These are phyloP conservation scores for Baorangia bicolor DNA, from an alignment of 768 basidiomycete species.

Conservation along the genomic window DNA sequence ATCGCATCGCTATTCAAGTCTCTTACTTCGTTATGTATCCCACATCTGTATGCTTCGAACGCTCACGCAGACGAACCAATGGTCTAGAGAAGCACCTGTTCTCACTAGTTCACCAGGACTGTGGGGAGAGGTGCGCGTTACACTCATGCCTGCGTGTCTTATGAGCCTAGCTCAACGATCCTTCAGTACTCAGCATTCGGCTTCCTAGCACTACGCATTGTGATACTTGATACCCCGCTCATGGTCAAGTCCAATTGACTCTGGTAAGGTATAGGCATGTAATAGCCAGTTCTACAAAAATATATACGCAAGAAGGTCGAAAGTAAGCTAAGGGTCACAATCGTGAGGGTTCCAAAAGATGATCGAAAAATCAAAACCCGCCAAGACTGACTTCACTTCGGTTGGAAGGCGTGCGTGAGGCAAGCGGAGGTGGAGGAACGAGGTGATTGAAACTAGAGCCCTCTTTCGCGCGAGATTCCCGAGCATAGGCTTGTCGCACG, in stretches of 20 bases:
- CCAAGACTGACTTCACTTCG: constrained; percentile 45
- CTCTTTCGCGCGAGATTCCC: constrained; percentile 47
- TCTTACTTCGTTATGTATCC: constrained; percentile 2
- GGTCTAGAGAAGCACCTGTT: constrained; percentile 18
- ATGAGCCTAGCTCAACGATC: neutral
- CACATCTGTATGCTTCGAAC: constrained; percentile 2
- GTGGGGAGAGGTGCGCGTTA: constrained; percentile 17
- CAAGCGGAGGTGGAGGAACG: constrained; percentile 30
- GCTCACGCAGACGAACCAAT: neutral
- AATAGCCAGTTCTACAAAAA: neutral
- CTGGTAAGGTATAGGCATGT: neutral
- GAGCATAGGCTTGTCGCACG: constrained; percentile 74
- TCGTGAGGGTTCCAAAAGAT: neutral
- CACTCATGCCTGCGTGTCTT: neutral
- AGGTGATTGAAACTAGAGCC: constrained; percentile 28
- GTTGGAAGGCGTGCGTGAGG: constrained; percentile 44
- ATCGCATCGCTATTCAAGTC: neutral
- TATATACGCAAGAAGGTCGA: constrained; percentile 33
- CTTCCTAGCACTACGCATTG: neutral
- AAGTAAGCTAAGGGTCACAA: constrained; percentile 25
- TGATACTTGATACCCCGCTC: neutral
- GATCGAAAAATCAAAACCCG: constrained; percentile 25
- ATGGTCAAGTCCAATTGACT: neutral
- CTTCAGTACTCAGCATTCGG: neutral
- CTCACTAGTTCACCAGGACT: neutral